A percentile compares a stretch with the other conserved stretches of the same genome.
These are phyloP conservation scores for Aphanomyces stellatus DNA, from an alignment of 352 stramenopile species.

Conservation along the genomic window DNA sequence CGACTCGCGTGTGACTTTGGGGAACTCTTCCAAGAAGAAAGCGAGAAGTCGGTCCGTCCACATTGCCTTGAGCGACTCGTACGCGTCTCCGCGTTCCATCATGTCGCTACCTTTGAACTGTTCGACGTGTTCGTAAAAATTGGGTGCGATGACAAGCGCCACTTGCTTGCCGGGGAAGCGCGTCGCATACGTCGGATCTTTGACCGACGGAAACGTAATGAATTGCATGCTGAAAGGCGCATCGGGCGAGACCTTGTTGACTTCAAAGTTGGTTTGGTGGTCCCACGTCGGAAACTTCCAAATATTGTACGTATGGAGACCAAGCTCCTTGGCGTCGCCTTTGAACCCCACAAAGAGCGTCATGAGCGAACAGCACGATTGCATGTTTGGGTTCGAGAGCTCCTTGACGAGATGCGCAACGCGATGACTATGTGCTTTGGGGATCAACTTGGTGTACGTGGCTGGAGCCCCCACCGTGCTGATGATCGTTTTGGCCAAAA, in stretches of 20 bases:
- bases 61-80: conserved; percentile 26
- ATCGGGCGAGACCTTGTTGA: conserved; percentile 7
- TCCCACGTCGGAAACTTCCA: conserved; percentile 29
- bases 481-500: conserved; percentile 11
- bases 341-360: conserved; percentile 34
- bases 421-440: background rate
- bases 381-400: background rate
- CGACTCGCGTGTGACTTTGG: conserved; percentile 23
- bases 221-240: conserved; percentile 16
- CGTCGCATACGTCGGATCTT: conserved; percentile 20
- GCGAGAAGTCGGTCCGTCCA: conserved; percentile 24
- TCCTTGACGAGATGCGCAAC: background rate
- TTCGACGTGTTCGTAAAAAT: conserved; percentile 27
- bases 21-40: conserved; percentile 29
- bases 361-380: conserved; percentile 18
- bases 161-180: conserved; percentile 9
- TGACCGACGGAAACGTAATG: conserved; percentile 23
- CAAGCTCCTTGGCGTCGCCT: conserved; percentile 20
- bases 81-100: conserved; percentile 27
- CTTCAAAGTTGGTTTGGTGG: conserved; percentile 26
- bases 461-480: conserved; percentile 10
- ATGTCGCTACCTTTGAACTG: conserved; percentile 24
- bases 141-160: conserved; percentile 22
- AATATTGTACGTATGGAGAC: conserved; percentile 25
- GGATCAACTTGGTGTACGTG: conserved; percentile 20